Evolutionary conservation across 164 flowering plant genomes (phyloP).

Genomic region (Chimonanthus salicifolius): DNA sequence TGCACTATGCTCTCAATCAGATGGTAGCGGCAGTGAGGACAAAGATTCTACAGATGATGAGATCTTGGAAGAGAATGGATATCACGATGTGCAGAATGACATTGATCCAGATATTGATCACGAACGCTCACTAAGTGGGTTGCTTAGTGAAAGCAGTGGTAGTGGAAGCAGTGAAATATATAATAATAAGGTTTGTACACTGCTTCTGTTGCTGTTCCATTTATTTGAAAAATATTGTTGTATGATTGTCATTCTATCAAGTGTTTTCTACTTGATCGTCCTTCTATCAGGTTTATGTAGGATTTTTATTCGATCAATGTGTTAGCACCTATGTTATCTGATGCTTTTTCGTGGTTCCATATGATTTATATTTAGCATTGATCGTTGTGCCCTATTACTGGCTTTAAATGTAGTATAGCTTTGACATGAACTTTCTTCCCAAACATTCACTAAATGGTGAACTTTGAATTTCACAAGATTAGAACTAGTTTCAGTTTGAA

Average conservation of each 20-base stretch:
- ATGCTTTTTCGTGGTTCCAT: neutral
- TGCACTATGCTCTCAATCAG: constrained; percentile 63
- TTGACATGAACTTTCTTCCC: neutral
- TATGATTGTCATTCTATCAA: too few species aligned
- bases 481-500: neutral
- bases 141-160: constrained; percentile 39
- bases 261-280: too few species aligned
- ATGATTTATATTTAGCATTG: too few species aligned
- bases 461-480: neutral
- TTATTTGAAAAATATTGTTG: too few species aligned
- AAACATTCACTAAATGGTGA: neutral
- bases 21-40: constrained; percentile 66
- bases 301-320: too few species aligned
- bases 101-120: constrained; percentile 47
- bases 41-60: constrained; percentile 73
- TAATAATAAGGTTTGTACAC: constrained; percentile 39
- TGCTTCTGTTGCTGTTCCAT: neutral
- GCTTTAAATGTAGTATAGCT: neutral
- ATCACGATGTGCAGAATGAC: constrained; percentile 33
- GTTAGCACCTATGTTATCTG: neutral
- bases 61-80: constrained; percentile 41
- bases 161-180: constrained; percentile 25
- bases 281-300: too few species aligned
- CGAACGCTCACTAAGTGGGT: constrained; percentile 42
- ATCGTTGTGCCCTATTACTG: neutral